Evolutionary conservation across 495 filamentous ascomycete genomes (phyloP).

Genomic region (Hypoxylon trugodes): DNA sequence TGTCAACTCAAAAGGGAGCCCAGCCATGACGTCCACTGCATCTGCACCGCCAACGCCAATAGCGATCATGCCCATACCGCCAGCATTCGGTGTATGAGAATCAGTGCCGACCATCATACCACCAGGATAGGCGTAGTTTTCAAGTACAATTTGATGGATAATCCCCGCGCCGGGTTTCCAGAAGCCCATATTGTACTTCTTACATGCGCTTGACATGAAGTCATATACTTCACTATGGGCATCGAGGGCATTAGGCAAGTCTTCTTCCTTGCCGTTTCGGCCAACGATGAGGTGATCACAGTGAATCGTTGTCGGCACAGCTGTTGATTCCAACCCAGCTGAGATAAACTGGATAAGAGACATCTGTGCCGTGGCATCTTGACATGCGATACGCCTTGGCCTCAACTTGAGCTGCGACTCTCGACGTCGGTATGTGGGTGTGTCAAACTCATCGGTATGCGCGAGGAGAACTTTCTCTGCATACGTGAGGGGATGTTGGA

Average conservation of each 20-base stretch:
- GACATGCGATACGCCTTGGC: slow-evolving; percentile 97
- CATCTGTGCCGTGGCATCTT: slow-evolving; percentile 99
- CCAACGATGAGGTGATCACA: slow-evolving; percentile 99
- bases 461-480: slow-evolving; percentile 99
- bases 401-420: slow-evolving; percentile 94
- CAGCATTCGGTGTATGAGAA: slow-evolving; percentile 97
- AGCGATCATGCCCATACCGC: slow-evolving; percentile 94
- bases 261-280: slow-evolving; percentile 91
- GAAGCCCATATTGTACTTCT: slow-evolving; percentile 99
- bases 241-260: slow-evolving; percentile 86
- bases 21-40: slow-evolving; percentile 98
- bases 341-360: slow-evolving; percentile 99
- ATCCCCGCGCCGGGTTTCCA: slow-evolving; percentile 99
- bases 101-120: slow-evolving; percentile 98
- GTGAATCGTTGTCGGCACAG: slow-evolving; percentile 95
- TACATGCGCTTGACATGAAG: slow-evolving; percentile 92
- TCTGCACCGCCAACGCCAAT: slow-evolving; percentile 99
- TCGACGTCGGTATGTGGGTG: slow-evolving; percentile 94
- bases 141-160: slow-evolving; percentile 98
- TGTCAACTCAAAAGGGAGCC: slow-evolving; percentile 98
- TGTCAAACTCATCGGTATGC: slow-evolving; percentile 95
- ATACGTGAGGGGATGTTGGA: slow-evolving; percentile 92
- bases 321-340: slow-evolving; percentile 92
- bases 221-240: slow-evolving; percentile 99
- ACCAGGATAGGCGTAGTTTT: slow-evolving; percentile 99